Base-by-base conservation (phyloP, 2,329 filamentous ascomycete genomes). In the Didymella pinodella region DNA sequence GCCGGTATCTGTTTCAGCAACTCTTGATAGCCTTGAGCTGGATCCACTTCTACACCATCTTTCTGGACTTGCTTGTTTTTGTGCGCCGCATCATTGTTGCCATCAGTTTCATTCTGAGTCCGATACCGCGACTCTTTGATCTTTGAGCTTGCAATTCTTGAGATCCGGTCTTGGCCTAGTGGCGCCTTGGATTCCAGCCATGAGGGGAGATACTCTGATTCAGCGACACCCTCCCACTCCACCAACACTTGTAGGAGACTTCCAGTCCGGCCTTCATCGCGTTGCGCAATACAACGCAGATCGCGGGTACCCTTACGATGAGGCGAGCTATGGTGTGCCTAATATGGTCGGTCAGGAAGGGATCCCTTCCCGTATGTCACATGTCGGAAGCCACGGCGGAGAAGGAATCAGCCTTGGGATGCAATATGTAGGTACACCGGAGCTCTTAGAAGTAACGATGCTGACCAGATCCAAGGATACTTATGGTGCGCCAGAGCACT, bases 241-340 rank as follows among this genome's bases (percentile, higher is more conserved):
- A 54, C 75, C 75, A 31, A 70, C 63, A 60, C 63, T 64, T 50
- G 66, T 66, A 46, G 57, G 61, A 28, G 72, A 77, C 16, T 69
- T 74, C 29, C 73, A 75, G 26, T 74, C 75, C 50, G 75, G 75
- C 46, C 69, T 81, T 31, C 75, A 77, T 41, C 77, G 78, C 52
- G 67, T 82, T 61, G 78, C 77, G 45, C 75, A 78, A 65, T 80
- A 80, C 70, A 81, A 79, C 64, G 74, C 75, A 56, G 73, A 69
- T 50, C 69, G 70, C 29, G 72, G 69, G 40, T 77, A 77, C 65
- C 67, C 77, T 25, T 77, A 77, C 53, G 73, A 77, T 52, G 69
- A 70, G 28, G 67, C 64, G 38, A 58, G 58, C 32, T 77, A 77
- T 62, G 67, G 66, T 40, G 74, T 74, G 46, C 68, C 74, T 29